Percentiles rank a stretch among this genome's conserved stretches.
These are phyloP conservation scores for Macaranga tanarius DNA, from an alignment of 441 rosid species.

Conservation along the genomic window DNA sequence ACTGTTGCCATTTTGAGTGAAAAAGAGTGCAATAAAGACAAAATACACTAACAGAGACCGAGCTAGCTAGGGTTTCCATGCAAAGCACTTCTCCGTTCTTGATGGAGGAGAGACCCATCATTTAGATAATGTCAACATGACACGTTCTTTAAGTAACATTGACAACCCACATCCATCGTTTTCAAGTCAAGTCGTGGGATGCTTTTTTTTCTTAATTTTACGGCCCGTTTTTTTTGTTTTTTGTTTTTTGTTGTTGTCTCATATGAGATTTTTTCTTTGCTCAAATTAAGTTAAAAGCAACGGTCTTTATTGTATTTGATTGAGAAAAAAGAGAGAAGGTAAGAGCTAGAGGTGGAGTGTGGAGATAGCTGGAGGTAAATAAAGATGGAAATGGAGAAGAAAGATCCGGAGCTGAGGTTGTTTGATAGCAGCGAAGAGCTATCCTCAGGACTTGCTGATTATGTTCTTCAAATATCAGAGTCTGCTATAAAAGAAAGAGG, in stretches of 20 bases:
- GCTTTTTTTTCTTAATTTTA: background rate
- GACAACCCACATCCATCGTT: conserved; percentile 10
- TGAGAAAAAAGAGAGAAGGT: background rate
- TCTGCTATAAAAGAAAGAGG: conserved; percentile 34
- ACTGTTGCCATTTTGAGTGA: too few species aligned
- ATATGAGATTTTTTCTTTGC: background rate
- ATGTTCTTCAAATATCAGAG: conserved; percentile 32
- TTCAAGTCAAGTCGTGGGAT: background rate
- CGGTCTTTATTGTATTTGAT: background rate
- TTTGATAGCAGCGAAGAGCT: conserved; percentile 40
- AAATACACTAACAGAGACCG: background rate
- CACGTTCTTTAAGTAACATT: conserved; percentile 2
- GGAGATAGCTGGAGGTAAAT: too few species aligned
- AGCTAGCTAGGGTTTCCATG: conserved; percentile 6
- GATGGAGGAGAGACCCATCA: background rate
- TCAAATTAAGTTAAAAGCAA: too few species aligned
- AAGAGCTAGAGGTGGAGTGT: background rate
- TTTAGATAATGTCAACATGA: background rate
- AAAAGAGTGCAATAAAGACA: background rate
- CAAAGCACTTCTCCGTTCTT: background rate
- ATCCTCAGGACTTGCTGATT: conserved; percentile 32
- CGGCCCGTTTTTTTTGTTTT: background rate
- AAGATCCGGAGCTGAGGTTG: conserved; percentile 22
- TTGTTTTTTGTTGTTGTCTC: too few species aligned
- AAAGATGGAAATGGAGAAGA: conserved; percentile 18